Base-by-base conservation (phyloP, 768 basidiomycete species). In the Polyporus arcularius region DNA sequence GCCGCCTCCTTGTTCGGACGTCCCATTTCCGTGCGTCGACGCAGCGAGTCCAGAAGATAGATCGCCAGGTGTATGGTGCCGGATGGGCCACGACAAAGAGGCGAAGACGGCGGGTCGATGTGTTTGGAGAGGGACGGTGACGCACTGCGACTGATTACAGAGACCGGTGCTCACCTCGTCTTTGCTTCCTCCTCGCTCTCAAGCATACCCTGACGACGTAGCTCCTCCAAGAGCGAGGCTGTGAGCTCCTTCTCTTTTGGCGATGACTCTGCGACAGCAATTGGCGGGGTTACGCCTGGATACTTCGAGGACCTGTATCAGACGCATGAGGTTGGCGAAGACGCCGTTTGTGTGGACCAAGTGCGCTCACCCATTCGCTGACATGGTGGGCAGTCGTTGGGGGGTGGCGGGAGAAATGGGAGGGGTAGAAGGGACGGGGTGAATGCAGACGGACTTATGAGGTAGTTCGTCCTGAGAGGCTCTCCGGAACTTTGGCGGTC, bases 181-280 rank as follows among this genome's bases (percentile, higher is more conserved):
- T 89, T 84, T 38, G 92, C 82, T 74, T 98, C 95, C 57, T 92
- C 88, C 61, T 94, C 91, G 50, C 81, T 86, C 77, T 98, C 96
- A 73, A 97, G 96, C 2, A 88, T 89, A 56, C 90, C 89, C 70
- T 96, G 89, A 49, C 84, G 77, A 69, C 87, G 82, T 40, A 99
- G 82, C 74, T 99, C 96, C 57, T 93, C 88, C 89, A 98, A 90
- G 53, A 99, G 78, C 4, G 90, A 89, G 15, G 80, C 71, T 0
- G 92, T 94, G n/a, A 94, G 89, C 73, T 91, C 89, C 73, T 87
- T 89, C 76, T 94, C 92, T 68, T 87, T 81, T 63, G 86, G 82
- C 48, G 75, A 90, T 21, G 92, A 94, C 65, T 89, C 88, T n/a
- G 74, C 74, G 28, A 82, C 83, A 50, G 92, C 87, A 69, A 96